Conservation (phyloP, 2,329 filamentous ascomycete species). For the Rhexocercosporidium sp. region DNA sequence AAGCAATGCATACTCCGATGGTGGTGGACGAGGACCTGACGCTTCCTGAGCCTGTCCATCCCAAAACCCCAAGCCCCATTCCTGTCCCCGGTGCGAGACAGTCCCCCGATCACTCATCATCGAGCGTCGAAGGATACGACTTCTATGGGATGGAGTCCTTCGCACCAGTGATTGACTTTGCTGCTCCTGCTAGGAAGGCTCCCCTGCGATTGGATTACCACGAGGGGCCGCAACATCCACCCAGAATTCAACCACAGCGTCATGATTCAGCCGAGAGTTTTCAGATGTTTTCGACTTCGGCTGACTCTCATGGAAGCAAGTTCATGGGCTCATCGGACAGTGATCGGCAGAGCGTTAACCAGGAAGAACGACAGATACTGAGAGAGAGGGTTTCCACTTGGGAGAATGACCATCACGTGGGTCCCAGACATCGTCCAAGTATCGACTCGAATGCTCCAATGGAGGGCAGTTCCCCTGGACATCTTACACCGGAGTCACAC, state of each 20-base stretch:
- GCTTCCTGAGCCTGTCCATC: constrained; percentile 37
- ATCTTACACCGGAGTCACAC: constrained; percentile 21
- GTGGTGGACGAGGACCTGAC: constrained; percentile 41
- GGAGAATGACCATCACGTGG: constrained; percentile 37
- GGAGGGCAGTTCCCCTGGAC: constrained; percentile 27
- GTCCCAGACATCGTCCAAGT: constrained; percentile 32
- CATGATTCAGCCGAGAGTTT: constrained; percentile 66
- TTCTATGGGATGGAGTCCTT: constrained; percentile 65
- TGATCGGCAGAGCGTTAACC: constrained; percentile 33
- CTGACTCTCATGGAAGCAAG: constrained; percentile 49
- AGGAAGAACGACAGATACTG: constrained; percentile 26
- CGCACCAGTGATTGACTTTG: constrained; percentile 59
- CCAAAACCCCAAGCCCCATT: constrained; percentile 36
- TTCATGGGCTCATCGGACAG: constrained; percentile 46
- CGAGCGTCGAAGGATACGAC: constrained; percentile 61
- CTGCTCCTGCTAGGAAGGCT: constrained; percentile 48
- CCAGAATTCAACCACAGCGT: constrained; percentile 44
- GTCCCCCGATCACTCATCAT: constrained; percentile 26
- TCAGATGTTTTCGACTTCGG: constrained; percentile 63
- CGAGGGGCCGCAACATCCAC: constrained; percentile 21
- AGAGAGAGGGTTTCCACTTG: constrained; percentile 37
- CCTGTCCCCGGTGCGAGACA: constrained; percentile 34
- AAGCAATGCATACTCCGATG: constrained; percentile 35
- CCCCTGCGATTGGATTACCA: constrained; percentile 44
- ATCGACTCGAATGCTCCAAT: constrained; percentile 32